Evolutionary conservation across 2,329 filamentous ascomycete species (phyloP), one percentile per base, ranked within the genome.

Genomic region (Curvularia lunata): DNA sequence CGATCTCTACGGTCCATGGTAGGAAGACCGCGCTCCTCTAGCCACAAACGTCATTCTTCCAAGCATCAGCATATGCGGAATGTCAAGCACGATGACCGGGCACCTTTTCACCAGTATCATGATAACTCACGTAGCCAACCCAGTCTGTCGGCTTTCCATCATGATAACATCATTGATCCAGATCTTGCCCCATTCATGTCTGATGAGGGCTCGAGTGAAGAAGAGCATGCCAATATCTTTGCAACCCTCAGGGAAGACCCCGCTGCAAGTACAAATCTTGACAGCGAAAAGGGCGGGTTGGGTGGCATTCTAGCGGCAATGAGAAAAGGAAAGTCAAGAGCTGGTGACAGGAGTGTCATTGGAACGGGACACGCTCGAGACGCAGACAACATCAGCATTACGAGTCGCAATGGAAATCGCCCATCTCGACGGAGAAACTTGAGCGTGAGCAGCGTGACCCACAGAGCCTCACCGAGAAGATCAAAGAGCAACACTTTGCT

Each of bases 101-200:
- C 91, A 0, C 95, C 95, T 0, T 98, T 98, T 65, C 91, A 91
- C 69, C 83, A 92, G 53, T 90, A 89, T 57, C 83, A 87, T 10
- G 87, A 96, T 51, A 89, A 92, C 57, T 79, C 83, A 47, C 80
- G 83, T 4, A 86, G 84, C 62, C 89, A 88, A 62, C 81, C 86
- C 7, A 86, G 87, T 41, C 84, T 97, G 34, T 89, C 93, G 16
- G 92, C 92, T n/a, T 98, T 99, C 68, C 95, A 99, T 74, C 92
- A 95, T 71, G 95, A 99, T 80, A 98, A 95, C 72, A 97, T 99
- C 66, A 98, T 99, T 66, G 95, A 99, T 73, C 95, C 95, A 1
- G 95, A 99, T 70, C 81, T 99, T 52, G 94, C 93, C 5, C 91
- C 92, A 32, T 99, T 96, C 77, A 90, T 99, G 83, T 99, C 95